Evolutionary conservation across 1,284 basidiomycete species (phyloP).

Genomic region (Wolfiporia cocos): DNA sequence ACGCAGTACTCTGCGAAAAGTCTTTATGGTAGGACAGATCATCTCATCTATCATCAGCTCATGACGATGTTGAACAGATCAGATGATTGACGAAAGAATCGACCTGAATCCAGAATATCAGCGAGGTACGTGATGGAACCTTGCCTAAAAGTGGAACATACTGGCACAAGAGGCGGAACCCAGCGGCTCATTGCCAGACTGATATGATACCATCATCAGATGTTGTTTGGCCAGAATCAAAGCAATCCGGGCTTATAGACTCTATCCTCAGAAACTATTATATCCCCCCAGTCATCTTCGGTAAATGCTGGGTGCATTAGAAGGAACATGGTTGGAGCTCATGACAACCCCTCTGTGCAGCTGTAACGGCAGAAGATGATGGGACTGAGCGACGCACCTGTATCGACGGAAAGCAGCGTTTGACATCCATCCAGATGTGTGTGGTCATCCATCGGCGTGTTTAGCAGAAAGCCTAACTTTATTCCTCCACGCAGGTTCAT

Average conservation of each 20-base stretch:
- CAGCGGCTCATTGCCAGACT: too few species aligned
- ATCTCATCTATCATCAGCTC: conserved; percentile 7
- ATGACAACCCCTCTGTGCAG: conserved; percentile 20
- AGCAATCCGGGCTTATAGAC: conserved; percentile 34
- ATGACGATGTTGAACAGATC: conserved; percentile 27
- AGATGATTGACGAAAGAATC: conserved; percentile 39
- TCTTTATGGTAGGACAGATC: conserved; percentile 33
- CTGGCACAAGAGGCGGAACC: too few species aligned
- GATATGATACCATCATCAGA: conserved; percentile 26
- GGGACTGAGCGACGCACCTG: conserved; percentile 60
- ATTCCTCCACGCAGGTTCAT: conserved; percentile 49
- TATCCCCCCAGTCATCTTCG: conserved; percentile 60
- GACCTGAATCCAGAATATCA: conserved; percentile 49
- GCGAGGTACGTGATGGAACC: conserved; percentile 32
- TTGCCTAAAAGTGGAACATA: too few species aligned
- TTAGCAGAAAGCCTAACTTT: background rate
- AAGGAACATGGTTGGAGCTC: background rate
- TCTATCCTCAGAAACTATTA: conserved; percentile 38
- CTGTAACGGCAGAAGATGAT: conserved; percentile 44
- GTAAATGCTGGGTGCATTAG: conserved; percentile 27
- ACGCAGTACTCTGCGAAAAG: conserved; percentile 37
- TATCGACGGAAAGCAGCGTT: conserved; percentile 75
- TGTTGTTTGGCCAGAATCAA: conserved; percentile 47
- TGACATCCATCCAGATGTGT: conserved; percentile 64
- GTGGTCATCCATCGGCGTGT: conserved; percentile 19